phyloP scores from a whole-genome alignment of 2,329 filamentous ascomycete species.

The Celoporthe dispersa region DNA sequence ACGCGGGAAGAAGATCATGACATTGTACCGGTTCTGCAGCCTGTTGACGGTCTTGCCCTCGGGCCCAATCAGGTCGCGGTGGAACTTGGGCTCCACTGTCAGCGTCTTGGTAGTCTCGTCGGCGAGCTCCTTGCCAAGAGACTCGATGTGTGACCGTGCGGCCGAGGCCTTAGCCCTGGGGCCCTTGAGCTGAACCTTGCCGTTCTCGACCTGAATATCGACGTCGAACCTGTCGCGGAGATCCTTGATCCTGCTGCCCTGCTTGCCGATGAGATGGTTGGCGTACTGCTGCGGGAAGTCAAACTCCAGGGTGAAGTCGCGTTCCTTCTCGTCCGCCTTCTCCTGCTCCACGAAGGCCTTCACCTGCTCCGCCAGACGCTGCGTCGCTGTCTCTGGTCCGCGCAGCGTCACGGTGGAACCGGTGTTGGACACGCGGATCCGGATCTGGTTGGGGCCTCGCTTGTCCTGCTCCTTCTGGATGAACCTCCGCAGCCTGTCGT shows the following conservation, averaged over 20 bases:
- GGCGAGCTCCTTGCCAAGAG: conserved; percentile 79
- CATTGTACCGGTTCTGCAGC: conserved; percentile 89
- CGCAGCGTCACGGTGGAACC: conserved; percentile 72
- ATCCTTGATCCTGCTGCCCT: conserved; percentile 68
- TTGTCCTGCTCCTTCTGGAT: conserved; percentile 68
- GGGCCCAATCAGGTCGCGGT: conserved; percentile 89
- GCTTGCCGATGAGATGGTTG: conserved; percentile 78
- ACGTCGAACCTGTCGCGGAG: conserved; percentile 70
- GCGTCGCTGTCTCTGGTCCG: conserved; percentile 74
- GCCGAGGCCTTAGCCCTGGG: conserved; percentile 92
- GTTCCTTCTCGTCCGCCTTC: conserved; percentile 90
- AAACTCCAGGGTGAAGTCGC: conserved; percentile 82
- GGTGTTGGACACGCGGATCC: conserved; percentile 61
- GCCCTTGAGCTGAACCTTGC: conserved; percentile 93
- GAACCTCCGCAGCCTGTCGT: conserved; percentile 65
- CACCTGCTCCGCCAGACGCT: conserved; percentile 74
- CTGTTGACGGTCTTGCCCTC: conserved; percentile 88
- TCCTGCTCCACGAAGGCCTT: conserved; percentile 82
- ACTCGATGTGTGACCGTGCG: conserved; percentile 80
- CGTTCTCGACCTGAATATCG: conserved; percentile 87
- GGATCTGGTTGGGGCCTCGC: conserved; percentile 61
- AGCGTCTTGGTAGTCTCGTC: conserved; percentile 87
- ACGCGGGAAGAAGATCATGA: conserved; percentile 91
- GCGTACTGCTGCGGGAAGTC: conserved; percentile 95
- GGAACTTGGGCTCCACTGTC: conserved; percentile 92